phyloP scores from a whole-genome alignment of 345 rosid species.

The Citrus trifoliata region DNA sequence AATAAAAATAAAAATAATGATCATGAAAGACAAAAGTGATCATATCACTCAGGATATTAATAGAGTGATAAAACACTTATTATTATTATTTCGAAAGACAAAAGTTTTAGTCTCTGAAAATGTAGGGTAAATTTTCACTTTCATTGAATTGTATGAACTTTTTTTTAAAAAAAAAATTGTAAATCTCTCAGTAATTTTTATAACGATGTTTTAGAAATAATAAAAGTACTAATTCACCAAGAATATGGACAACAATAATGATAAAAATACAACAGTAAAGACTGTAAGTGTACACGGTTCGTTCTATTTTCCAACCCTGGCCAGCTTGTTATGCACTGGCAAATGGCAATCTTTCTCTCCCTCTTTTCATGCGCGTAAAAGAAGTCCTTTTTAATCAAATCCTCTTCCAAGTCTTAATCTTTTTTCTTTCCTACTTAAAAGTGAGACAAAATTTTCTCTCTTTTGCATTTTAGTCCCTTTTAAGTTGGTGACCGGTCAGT shows the following conservation, averaged over 20 bases:
- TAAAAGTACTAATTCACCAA: not conserved
- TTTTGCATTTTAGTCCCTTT: conserved; percentile 14
- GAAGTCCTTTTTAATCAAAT: not conserved
- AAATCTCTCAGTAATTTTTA: no score
- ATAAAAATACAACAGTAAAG: not conserved
- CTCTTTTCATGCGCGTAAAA: conserved; percentile 1
- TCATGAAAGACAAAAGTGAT: no score
- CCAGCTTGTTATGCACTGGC: conserved; percentile 64
- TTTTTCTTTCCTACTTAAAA: not conserved
- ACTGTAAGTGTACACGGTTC: conserved; percentile 1
- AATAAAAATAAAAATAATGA: no score
- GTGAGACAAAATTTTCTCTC: not conserved
- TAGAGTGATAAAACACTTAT: no score
- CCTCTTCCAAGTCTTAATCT: not conserved
- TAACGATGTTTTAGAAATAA: no score
- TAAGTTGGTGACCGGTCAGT: conserved; percentile 31
- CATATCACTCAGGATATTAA: no score
- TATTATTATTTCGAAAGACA: no score
- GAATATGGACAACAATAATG: not conserved
- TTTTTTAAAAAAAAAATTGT: no score
- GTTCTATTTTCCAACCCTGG: conserved; percentile 3
- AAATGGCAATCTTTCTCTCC: conserved; percentile 9
- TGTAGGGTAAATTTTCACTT: no score
- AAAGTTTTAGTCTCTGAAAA: no score
- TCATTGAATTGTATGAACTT: no score